Base-by-base conservation (phyloP, 495 filamentous ascomycete species). In the Poronia punctata region DNA sequence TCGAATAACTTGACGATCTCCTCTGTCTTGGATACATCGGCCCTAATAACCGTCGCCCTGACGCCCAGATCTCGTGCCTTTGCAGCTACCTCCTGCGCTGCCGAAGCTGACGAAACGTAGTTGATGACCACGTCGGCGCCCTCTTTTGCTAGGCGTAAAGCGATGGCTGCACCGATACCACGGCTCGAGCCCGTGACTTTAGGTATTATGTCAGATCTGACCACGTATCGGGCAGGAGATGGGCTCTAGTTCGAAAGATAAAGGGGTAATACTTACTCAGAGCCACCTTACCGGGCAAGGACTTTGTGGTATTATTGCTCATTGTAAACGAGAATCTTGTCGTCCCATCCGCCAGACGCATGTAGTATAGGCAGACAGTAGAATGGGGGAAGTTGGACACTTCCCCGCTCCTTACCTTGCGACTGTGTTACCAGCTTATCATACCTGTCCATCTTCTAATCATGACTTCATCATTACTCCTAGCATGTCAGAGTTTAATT, bases 71-170 rank as follows among this genome's bases (percentile, higher is more conserved):
- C 50, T 30, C 77, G 52, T 52, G 82, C 79, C 16, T 74, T 60
- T 11, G 62, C 42, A 43, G 77, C 74, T 24, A 82, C 74, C 42
- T 75, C 67, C 12, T 82, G 63, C 16, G 83, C 83, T 7, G 69
- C 66, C 7, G 60, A 59, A n/a, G 66, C 67, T 39, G 70, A 74
- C 32, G 71, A 72, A 39, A 76, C 71, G 58, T 85, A 88, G 72
- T 87, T 88, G 65, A 87, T 70, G 20, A 82, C 68, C 19, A 88
- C 73, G 17, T 68, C 75, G 26, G 78, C 78, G 7, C 80, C 80
- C 38, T 77, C 74, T 49, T 70, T 67, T 48, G 73, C 83, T 38
- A 88, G 76, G 53, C 85, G 83, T 21, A 84, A 68, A 23, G 82
- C 82, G 36, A 83, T 81, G 12, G 75, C 80, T 9, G 70, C 66